Conservation (phyloP, 345 rosid species). For the Hibiscus trionum region DNA sequence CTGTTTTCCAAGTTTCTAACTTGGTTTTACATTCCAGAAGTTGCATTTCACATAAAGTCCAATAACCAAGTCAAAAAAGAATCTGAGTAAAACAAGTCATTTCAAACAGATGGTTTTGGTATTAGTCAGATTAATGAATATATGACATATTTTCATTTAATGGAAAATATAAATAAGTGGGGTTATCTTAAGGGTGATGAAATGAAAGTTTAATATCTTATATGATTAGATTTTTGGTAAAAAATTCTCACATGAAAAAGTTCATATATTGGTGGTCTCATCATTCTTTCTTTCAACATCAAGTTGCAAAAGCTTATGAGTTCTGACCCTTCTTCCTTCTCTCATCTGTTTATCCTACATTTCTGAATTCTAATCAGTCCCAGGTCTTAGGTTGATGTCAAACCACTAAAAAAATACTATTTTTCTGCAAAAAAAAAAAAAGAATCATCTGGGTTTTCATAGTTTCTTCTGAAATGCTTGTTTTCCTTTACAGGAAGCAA, state of each 20-base stretch:
- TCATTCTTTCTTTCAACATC: conserved; percentile 16
- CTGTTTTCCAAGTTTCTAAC: too few relatives aligned
- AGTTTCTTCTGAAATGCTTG: background rate
- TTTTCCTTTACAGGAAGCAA: conserved; percentile 4
- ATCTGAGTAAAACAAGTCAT: background rate
- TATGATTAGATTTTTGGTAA: conserved; percentile 14
- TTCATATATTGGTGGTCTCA: conserved; percentile 7
- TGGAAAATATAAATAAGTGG: background rate
- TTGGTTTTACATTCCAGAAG: too few relatives aligned
- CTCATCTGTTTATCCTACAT: background rate
- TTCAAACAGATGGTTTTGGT: background rate
- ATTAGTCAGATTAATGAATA: background rate
- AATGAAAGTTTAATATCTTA: conserved; percentile 11
- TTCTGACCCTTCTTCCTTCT: background rate
- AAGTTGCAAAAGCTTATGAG: conserved; percentile 13
- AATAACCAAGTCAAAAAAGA: background rate
- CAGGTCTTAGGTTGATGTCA: background rate
- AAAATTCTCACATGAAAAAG: conserved; percentile 9
- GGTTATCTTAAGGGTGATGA: background rate
- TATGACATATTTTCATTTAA: background rate
- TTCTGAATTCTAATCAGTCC: background rate
- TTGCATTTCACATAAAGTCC: too few relatives aligned
- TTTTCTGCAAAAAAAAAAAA: background rate
- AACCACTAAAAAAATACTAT: background rate
- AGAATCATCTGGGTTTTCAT: conserved; percentile 22